Evolutionary conservation across 345 rosid species (phyloP), one percentile per base, ranked within the genome.

Genomic region (Pistacia atlantica): DNA sequence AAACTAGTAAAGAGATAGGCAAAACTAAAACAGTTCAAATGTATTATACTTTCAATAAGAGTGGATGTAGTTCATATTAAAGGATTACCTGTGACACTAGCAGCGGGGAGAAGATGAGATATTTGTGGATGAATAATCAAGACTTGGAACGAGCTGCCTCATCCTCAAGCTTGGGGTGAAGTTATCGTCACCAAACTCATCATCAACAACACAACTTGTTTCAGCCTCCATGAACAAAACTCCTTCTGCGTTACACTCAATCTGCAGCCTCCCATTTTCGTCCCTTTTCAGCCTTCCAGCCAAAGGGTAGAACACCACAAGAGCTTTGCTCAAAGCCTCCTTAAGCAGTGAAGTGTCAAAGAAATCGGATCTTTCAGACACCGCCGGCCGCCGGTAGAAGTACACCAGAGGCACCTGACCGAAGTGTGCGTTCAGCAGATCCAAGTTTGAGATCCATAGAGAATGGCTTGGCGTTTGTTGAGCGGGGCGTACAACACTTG

Each of bases 231-330:
- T 5, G 7, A 81, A 78, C 22, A 69, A 11, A 38, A 65, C 86
- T 10, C 86, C 87, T 12, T 80, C 55, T 0, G 75, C 80, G 16
- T 84, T 83, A 56, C 90, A 84, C 2, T 54, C 3, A 4, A 87
- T 72, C 67, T 83, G 54, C 52, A 77, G n/a, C 38, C 90, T 78
- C 0, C 80, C 83, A 13, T 77, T 71, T 9, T 76, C 82, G 25
- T 76, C 84, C 46, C 18, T 61, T 5, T 57, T 77, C 20, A 84
- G 37, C 13, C 87, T 67, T 1, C 90, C 87, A 0, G 90, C 87
- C 18, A 77, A 37, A 0, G 87, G 87, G 65, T 84, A 82, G 25
- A 84, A 87, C 2, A 77, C 72, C 49, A 82, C 84, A 0, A 86
- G 83, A 65, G 71, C 83, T n/a, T 77, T 71, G 72, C 83, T 73